These are phyloP conservation scores for Cardamine occulta DNA, from an alignment of 345 rosid genomes.

Conservation along the genomic window DNA sequence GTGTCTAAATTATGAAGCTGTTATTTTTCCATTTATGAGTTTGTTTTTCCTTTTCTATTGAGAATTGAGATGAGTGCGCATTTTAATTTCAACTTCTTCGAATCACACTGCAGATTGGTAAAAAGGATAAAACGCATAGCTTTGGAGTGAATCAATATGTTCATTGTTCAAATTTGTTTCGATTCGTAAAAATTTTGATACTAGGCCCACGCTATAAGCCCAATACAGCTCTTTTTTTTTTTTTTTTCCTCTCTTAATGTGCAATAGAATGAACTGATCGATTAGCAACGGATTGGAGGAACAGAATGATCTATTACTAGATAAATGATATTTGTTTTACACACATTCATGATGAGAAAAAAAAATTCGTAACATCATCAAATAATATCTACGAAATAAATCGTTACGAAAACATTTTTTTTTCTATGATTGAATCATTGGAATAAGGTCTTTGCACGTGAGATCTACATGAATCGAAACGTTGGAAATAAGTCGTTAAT, in stretches of 20 bases:
- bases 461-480: no score
- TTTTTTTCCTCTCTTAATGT: no score
- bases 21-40: constrained; percentile 8
- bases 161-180: not conserved
- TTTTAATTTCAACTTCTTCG: not conserved
- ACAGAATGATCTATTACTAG: not conserved
- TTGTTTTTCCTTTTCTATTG: not conserved
- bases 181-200: no score
- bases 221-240: not conserved
- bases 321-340: not conserved
- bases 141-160: not conserved
- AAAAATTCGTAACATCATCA: no score
- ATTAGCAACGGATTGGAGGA: not conserved
- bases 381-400: no score
- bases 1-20: not conserved
- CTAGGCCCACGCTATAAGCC: not conserved
- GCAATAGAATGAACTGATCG: no score
- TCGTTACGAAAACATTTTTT: no score
- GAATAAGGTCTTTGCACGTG: no score
- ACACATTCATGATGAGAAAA: not conserved
- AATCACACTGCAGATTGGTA: not conserved
- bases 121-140: not conserved
- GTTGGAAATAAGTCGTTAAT: no score
- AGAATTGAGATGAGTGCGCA: not conserved
- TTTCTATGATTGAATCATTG: no score